Conservation (phyloP, 768 basidiomycete genomes). For the Naganishia vishniacii region DNA sequence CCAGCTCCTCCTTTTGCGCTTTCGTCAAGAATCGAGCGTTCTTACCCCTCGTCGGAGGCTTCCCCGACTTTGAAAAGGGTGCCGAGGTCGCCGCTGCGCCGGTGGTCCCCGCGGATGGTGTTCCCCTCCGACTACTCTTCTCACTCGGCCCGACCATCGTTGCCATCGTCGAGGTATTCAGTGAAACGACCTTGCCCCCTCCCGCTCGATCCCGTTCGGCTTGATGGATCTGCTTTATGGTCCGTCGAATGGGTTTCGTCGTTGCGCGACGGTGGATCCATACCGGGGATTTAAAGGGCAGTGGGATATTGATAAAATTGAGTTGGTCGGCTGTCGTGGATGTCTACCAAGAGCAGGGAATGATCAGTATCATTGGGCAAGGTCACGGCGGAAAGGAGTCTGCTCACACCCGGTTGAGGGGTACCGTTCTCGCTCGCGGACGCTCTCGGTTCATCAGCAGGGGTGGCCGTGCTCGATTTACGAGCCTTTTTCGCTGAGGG, state of each 20-base stretch:
- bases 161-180: conserved; percentile 21
- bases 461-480: background rate
- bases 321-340: conserved; percentile 1
- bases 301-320: conserved; percentile 14
- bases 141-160: background rate
- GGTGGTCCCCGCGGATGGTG: too few species aligned
- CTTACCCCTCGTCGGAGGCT: conserved; percentile 7
- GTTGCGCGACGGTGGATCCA: conserved; percentile 27
- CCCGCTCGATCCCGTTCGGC: conserved; percentile 33
- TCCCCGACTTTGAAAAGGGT: background rate
- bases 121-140: conserved; percentile 20
- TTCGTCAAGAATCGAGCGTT: conserved; percentile 23
- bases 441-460: background rate
- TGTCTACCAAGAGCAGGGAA: too few species aligned
- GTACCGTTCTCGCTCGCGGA: conserved; percentile 18
- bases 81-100: too few species aligned
- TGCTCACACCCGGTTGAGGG: conserved; percentile 14
- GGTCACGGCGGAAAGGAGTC: background rate
- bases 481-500: conserved; percentile 19
- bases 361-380: background rate
- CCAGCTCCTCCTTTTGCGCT: conserved; percentile 29
- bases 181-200: background rate
- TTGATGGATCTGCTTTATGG: conserved; percentile 43
- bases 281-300: conserved; percentile 17
- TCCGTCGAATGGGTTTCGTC: conserved; percentile 34